These are phyloP conservation scores for Turritis glabra DNA, from an alignment of 345 rosid genomes.

Conservation along the genomic window DNA sequence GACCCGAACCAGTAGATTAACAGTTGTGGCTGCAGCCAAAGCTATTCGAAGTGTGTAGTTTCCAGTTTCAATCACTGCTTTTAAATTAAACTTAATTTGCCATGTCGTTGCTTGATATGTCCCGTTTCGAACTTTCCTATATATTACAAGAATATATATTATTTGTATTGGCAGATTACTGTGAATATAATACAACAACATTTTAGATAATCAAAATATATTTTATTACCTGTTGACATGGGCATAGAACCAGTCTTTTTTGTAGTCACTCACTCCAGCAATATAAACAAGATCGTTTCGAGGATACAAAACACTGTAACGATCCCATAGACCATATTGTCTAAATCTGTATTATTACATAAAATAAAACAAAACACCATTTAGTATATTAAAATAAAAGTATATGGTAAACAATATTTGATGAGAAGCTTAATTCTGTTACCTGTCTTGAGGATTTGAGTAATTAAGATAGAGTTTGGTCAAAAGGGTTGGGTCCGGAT, in stretches of 20 bases:
- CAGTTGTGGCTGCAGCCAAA: constrained; percentile 59
- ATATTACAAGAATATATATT: not conserved
- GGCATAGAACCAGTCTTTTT: constrained; percentile 75
- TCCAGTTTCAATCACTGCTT: constrained; percentile 33
- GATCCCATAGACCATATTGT: constrained; percentile 80
- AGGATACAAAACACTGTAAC: constrained; percentile 61
- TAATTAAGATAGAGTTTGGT: constrained; percentile 44
- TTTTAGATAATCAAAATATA: not conserved
- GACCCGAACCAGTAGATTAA: constrained; percentile 45
- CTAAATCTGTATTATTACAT: constrained; percentile 49
- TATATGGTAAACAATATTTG: not conserved
- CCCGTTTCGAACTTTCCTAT: constrained; percentile 45
- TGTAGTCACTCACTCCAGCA: constrained; percentile 48
- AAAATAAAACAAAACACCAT: not conserved
- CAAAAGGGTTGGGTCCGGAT: constrained; percentile 52
- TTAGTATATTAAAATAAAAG: not conserved
- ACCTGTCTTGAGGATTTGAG: constrained; percentile 43
- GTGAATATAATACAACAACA: not conserved
- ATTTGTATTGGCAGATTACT: not conserved
- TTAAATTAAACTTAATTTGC: constrained; percentile 55
- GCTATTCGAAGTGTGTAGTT: constrained; percentile 68
- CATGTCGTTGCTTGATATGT: constrained; percentile 58
- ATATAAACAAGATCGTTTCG: constrained; percentile 51
- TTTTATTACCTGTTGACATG: constrained; percentile 62
- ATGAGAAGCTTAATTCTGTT: not conserved